These are phyloP conservation scores for Gossypium lobatum DNA, from an alignment of 441 rosid genomes.

Conservation along the genomic window DNA sequence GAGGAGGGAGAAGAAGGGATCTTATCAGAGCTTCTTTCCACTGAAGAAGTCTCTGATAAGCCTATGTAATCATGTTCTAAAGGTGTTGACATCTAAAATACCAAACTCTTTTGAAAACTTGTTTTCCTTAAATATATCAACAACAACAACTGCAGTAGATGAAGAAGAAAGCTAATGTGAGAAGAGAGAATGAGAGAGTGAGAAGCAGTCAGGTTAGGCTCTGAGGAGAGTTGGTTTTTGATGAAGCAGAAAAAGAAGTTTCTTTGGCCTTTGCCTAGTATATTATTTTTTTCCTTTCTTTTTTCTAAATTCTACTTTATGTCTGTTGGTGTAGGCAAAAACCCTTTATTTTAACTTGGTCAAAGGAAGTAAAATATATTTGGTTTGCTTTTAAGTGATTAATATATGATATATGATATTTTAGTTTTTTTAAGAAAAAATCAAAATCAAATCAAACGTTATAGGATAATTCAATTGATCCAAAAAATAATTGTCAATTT, in stretches of 20 bases:
- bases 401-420: too few species aligned
- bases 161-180: neutral
- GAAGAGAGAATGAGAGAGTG: neutral
- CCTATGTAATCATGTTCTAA: constrained; percentile 68
- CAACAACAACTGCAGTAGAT: constrained; percentile 1
- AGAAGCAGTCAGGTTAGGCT: constrained; percentile 5
- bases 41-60: constrained; percentile 42
- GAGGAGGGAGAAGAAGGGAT: constrained; percentile 25
- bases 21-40: constrained; percentile 41
- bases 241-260: constrained; percentile 36
- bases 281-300: neutral
- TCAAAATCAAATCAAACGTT: too few species aligned
- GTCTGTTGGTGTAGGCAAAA: neutral
- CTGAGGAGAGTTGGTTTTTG: constrained; percentile 25
- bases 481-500: too few species aligned
- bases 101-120: neutral
- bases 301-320: neutral
- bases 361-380: too few species aligned
- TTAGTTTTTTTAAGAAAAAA: too few species aligned
- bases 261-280: constrained; percentile 29
- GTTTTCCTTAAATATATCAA: neutral
- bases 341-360: neutral
- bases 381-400: too few species aligned
- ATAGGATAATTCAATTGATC: too few species aligned
- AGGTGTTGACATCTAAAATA: constrained; percentile 44